Conservation (phyloP, 2,329 filamentous ascomycete genomes). For the Clonostachys byssicola region DNA sequence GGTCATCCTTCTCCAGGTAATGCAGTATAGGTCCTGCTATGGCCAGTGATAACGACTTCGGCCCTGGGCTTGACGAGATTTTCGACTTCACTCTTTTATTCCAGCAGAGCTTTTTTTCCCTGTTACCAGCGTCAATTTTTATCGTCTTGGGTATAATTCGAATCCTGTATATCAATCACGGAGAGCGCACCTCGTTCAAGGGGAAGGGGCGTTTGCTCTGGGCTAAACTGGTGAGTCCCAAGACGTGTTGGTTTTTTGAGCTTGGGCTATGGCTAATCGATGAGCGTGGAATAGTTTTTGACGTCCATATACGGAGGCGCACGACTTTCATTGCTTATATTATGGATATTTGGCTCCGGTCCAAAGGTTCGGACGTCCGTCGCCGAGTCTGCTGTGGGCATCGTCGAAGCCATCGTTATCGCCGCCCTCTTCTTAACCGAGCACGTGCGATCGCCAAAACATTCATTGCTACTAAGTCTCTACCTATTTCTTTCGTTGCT, state of each 20-base stretch:
- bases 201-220: constrained; percentile 9
- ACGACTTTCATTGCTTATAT: constrained; percentile 12
- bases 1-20: too few species aligned
- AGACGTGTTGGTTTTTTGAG: not conserved
- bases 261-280: not conserved
- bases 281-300: constrained; percentile 4
- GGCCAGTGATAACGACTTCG: constrained; percentile 10
- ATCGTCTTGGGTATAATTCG: constrained; percentile 12
- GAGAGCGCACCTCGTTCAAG: not conserved
- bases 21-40: too few species aligned
- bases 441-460: constrained; percentile 20
- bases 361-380: constrained; percentile 16
- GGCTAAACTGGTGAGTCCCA: constrained; percentile 10
- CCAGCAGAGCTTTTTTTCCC: constrained; percentile 20
- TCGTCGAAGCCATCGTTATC: constrained; percentile 17
- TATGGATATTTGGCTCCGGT: constrained; percentile 16
- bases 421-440: constrained; percentile 22
- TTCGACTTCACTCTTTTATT: constrained; percentile 23
- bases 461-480: constrained; percentile 21
- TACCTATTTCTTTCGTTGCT: constrained; percentile 24
- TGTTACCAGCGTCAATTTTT: constrained; percentile 15
- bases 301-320: constrained; percentile 7
- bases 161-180: constrained; percentile 6
- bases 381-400: constrained; percentile 15
- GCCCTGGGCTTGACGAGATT: constrained; percentile 12